Conservation (phyloP, 106 monocot species). For the Dactylorhiza incarnata region DNA sequence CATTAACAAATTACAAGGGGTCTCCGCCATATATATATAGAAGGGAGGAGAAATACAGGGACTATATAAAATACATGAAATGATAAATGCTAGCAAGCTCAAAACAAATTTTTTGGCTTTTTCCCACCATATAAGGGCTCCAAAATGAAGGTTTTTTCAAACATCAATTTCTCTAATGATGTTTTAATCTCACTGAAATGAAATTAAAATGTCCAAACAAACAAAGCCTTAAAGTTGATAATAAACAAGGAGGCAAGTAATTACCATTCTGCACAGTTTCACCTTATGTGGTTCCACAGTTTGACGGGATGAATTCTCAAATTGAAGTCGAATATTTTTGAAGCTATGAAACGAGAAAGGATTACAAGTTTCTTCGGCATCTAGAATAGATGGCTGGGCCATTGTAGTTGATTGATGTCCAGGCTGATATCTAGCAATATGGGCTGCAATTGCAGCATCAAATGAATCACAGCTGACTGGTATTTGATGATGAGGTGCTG, state of each 20-base stretch:
- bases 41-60: too few species aligned
- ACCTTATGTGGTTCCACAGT: not conserved
- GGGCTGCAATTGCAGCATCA: slow-evolving; percentile 59
- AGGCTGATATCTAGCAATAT: slow-evolving; percentile 20
- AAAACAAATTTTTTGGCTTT: too few species aligned
- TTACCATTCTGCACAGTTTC: not conserved
- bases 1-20: too few species aligned
- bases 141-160: too few species aligned
- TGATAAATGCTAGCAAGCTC: too few species aligned
- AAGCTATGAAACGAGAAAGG: slow-evolving; percentile 40
- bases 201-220: not conserved
- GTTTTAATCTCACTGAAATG: too few species aligned
- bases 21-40: too few species aligned
- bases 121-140: too few species aligned
- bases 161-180: too few species aligned
- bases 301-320: slow-evolving; percentile 2
- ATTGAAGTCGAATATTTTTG: slow-evolving; percentile 2
- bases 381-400: slow-evolving; percentile 41
- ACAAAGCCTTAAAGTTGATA: not conserved
- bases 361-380: slow-evolving; percentile 65
- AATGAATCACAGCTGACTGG: slow-evolving; percentile 51
- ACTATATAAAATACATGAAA: too few species aligned
- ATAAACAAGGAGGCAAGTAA: not conserved
- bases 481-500: slow-evolving; percentile 13
- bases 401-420: slow-evolving; percentile 12